These are phyloP conservation scores for Lactarius indigo DNA, from an alignment of 768 basidiomycete species.

Conservation along the genomic window DNA sequence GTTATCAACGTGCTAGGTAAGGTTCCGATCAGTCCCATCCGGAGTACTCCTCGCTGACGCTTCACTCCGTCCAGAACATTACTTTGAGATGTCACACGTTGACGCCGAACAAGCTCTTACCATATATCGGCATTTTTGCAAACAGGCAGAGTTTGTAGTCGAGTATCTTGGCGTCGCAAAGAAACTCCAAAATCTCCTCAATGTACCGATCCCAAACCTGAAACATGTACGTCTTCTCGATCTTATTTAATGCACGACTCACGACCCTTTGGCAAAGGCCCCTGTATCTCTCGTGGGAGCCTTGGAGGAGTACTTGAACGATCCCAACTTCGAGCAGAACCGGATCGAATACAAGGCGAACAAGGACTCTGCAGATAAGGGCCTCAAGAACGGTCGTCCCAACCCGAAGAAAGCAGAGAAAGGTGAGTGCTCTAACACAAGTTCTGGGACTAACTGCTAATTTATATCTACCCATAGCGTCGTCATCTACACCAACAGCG, in stretches of 20 bases:
- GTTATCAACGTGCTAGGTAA: constrained; percentile 77
- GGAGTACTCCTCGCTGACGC: constrained; percentile 20
- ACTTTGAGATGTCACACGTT: constrained; percentile 96
- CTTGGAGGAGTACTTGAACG: constrained; percentile 92
- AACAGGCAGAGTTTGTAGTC: constrained; percentile 87
- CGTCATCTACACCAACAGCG: constrained; percentile 29
- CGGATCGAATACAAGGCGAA: constrained; percentile 86
- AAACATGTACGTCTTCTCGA: constrained; percentile 62
- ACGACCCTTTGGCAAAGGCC: constrained; percentile 47
- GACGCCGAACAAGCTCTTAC: constrained; percentile 82
- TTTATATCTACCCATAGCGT: constrained; percentile 16
- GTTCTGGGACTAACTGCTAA: background rate
- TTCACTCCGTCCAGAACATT: constrained; percentile 62
- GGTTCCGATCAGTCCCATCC: constrained; percentile 36
- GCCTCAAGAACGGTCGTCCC: constrained; percentile 27
- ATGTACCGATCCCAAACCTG: constrained; percentile 90
- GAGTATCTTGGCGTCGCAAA: constrained; percentile 90
- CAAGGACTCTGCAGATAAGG: constrained; percentile 59
- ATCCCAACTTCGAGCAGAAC: constrained; percentile 96
- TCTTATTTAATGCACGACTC: background rate
- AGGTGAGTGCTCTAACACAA: constrained; percentile 30
- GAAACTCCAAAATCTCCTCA: constrained; percentile 89
- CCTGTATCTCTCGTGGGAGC: constrained; percentile 92
- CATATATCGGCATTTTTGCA: constrained; percentile 93
- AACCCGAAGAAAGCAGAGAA: constrained; percentile 28